Base-by-base conservation (phyloP, 768 basidiomycete species). In the Suillus paluster region DNA sequence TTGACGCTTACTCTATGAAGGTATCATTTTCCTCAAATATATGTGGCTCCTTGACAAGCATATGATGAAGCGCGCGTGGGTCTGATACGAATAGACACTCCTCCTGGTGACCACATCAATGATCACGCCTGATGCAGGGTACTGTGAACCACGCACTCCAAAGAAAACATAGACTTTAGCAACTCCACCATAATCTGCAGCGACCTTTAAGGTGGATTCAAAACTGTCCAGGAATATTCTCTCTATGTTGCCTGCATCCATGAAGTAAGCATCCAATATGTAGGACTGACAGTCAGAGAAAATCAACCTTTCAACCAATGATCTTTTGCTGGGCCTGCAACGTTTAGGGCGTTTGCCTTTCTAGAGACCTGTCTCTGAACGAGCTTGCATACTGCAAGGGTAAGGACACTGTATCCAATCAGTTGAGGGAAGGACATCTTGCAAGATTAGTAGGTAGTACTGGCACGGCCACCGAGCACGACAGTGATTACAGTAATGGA, bases 161-260 rank as follows among this genome's bases (percentile, higher is more conserved):
- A 83, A 81, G 57, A 83, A 77, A 4, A 79, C 81, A 45, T 79
- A 65, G 5, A 54, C 8, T 36, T 25, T 54, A 19, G 38, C 53
- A 38, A 21, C 34, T 54, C 53, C 53, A 38, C 53, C 53, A 38
- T 38, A 54, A 1, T 54, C 15, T 36, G 53, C 23, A 10, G 53
- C 21, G 5, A 54, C 3, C 17, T 54, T 23, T 38, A 54, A 17
- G 53, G 15, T 23, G 15, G 14, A 15, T 38, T 54, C 36, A 14
- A 54, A 54, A 54, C 53, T n/a, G 23, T 54, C 53, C 53, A 25
- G 36, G 8, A 38, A 25, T 21, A 54, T 38, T 15, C 14, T 23
- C 17, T 38, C 53, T 36, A 38, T 1, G 53, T 54, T 54, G 23
- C 53, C 53, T 54, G 3, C 15, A 54, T 9, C 10, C 15, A 38